Evolutionary conservation across 306 rosid genomes (phyloP).

Genomic region (Castanopsis chinensis): DNA sequence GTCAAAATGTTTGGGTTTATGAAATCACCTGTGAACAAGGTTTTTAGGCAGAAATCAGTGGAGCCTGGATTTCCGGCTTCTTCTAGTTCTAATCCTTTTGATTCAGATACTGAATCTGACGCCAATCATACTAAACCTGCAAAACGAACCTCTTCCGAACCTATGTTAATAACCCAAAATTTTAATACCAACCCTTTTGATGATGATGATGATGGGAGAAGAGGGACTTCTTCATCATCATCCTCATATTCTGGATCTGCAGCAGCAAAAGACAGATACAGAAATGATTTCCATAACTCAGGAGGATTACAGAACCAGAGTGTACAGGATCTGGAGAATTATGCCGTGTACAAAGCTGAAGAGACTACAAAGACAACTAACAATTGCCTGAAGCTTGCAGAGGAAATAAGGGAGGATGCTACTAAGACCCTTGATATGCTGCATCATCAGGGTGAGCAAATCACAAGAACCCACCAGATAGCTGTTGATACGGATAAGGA

Average conservation of each 20-base stretch:
- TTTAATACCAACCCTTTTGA: constrained; percentile 44
- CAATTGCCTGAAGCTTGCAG: constrained; percentile 77
- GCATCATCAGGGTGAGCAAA: constrained; percentile 94
- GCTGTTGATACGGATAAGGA: constrained; percentile 82
- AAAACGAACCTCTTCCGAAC: constrained; percentile 71
- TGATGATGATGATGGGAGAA: constrained; percentile 39
- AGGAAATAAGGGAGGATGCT: constrained; percentile 78
- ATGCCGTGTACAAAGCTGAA: constrained; percentile 68
- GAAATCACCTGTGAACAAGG: constrained; percentile 48
- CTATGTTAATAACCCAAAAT: constrained; percentile 39
- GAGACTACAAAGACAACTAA: constrained; percentile 78
- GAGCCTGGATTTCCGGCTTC: constrained; percentile 31
- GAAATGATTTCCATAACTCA: constrained; percentile 44
- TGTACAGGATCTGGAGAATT: constrained; percentile 72
- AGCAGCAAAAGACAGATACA: constrained; percentile 36
- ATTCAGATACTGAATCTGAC: constrained; percentile 36
- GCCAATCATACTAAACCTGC: constrained; percentile 31
- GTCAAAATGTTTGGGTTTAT: constrained; percentile 60
- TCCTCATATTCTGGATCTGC: constrained; percentile 20
- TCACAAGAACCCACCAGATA: constrained; percentile 76
- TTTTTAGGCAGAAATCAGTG: constrained; percentile 40
- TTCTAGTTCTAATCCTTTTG: constrained; percentile 23
- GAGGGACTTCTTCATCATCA: constrained; percentile 35
- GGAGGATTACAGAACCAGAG: constrained; percentile 80
- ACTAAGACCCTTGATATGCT: constrained; percentile 76